Conservation (phyloP, 2,329 filamentous ascomycete genomes). For the Tolypocladium album region DNA sequence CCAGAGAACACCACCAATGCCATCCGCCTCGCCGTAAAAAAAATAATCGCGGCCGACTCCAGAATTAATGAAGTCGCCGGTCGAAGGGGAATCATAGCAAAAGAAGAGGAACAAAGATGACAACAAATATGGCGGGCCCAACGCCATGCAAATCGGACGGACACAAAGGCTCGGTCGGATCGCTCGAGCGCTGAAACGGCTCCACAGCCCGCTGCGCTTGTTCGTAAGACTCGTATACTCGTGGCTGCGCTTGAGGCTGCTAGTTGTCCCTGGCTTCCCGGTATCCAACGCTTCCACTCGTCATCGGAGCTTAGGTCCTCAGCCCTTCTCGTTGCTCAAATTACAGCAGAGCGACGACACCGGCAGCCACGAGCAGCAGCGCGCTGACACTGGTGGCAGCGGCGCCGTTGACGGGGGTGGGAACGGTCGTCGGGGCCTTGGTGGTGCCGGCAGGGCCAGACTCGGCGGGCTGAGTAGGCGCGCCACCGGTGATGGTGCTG, state of each 20-base stretch:
- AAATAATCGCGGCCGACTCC: constrained; percentile 5
- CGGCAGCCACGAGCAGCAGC: constrained; percentile 24
- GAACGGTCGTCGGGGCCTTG: constrained; percentile 7
- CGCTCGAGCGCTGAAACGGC: neutral
- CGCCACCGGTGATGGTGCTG: constrained; percentile 17
- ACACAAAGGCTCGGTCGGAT: constrained; percentile 4
- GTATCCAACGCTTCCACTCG: constrained; percentile 12
- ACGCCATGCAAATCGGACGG: constrained; percentile 9
- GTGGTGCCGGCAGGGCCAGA: constrained; percentile 5
- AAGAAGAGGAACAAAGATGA: neutral
- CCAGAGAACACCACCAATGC: constrained; percentile 5
- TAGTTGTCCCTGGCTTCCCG: constrained; percentile 4
- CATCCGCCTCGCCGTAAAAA: constrained; percentile 5
- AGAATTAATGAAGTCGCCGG: constrained; percentile 3
- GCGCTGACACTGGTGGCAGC: constrained; percentile 21
- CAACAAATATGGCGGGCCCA: constrained; percentile 4
- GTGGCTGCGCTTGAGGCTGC: constrained; percentile 16
- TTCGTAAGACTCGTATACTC: constrained; percentile 22
- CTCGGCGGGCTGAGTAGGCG: constrained; percentile 13
- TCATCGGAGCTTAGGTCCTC: constrained; percentile 8
- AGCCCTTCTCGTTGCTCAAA: neutral
- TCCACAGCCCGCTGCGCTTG: constrained; percentile 2
- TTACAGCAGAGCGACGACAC: constrained; percentile 25
- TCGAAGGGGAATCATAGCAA: constrained; percentile 11
- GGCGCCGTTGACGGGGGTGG: constrained; percentile 15